Base-by-base conservation (phyloP, 352 stramenopile species). In the Sclerospora graminicola region DNA sequence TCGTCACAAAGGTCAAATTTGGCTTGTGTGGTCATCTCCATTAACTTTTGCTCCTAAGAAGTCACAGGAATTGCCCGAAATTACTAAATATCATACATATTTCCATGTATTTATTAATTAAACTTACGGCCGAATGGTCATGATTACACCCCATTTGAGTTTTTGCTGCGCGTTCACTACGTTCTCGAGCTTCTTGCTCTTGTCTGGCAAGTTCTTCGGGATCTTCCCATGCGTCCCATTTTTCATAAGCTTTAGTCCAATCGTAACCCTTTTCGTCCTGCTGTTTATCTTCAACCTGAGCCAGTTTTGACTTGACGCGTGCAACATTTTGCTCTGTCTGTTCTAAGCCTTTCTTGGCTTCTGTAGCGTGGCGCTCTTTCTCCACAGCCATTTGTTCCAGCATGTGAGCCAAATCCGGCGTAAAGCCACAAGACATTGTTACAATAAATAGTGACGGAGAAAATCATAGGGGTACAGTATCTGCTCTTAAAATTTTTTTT, bases 181-280 rank as follows among this genome's bases (percentile, higher is more conserved):
- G 83, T 10, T 80, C 73, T 15, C 75, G 54, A 27, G 73, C 69
- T 20, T 70, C 63, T 42, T 82, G 63, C 35, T 92, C 75, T 21
- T 76, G 60, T 20, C 56, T 65, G 13, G 67, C 76, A 9, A 89
- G 65, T 53, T 89, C 80, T 35, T 92, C 80, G 0, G 77, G 75
- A 38, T 92, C 80, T 32, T 89, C 65, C 66, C 70, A 92, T 16
- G 61, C 66, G 38, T 84, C 68, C 80, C 80, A 92, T 41, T 82
- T 81, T 24, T 75, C 70, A 57, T 92, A 92, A 32, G 71, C 67
- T 7, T 59, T 49, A 1, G 77, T 89, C 80, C 80, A 92, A 61
- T 92, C 69, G 66, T 82, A 72, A n/a, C 32, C 37, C 9, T 46
- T 49, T 37, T 63, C 6, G 15, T 49, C 19, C 24, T 48, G 28